Percentiles rank a stretch among this genome's conserved stretches.
Conservation (phyloP, 257 asterid species). For the Solanum chmielewskii region DNA sequence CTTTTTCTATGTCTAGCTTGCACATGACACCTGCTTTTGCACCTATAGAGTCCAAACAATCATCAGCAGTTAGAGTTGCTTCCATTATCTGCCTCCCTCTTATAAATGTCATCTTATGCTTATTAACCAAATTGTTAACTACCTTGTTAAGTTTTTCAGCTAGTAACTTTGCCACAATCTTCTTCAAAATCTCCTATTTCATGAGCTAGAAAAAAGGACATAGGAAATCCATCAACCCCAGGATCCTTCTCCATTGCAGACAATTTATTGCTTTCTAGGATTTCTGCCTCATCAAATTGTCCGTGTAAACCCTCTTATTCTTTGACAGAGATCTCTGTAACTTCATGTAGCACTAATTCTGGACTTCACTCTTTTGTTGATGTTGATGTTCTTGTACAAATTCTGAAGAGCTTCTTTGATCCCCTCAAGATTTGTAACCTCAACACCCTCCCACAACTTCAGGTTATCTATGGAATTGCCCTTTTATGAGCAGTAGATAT, state of each 20-base stretch:
- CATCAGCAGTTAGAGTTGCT: neutral
- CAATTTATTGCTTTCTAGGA: neutral
- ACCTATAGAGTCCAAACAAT: neutral
- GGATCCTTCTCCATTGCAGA: neutral
- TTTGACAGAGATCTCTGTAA: neutral
- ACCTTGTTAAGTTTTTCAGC: neutral
- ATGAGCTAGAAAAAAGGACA: neutral
- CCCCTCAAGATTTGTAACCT: neutral
- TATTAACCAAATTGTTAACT: neutral
- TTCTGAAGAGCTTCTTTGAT: neutral
- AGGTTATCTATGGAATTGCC: neutral
- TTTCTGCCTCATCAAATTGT: neutral
- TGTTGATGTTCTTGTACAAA: neutral
- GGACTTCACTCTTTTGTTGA: neutral
- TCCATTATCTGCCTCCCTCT: neutral
- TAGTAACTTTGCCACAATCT: neutral
- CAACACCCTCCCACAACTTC: neutral
- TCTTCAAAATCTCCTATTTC: neutral
- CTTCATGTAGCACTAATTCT: neutral
- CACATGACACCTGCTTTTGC: neutral
- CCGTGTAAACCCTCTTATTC: neutral
- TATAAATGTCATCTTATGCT: neutral
- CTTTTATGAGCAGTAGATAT: neutral
- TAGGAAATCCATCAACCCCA: neutral
- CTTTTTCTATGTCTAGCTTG: neutral